These are phyloP conservation scores for Periconia digitata DNA, from an alignment of 2,329 filamentous ascomycete species.

Conservation along the genomic window DNA sequence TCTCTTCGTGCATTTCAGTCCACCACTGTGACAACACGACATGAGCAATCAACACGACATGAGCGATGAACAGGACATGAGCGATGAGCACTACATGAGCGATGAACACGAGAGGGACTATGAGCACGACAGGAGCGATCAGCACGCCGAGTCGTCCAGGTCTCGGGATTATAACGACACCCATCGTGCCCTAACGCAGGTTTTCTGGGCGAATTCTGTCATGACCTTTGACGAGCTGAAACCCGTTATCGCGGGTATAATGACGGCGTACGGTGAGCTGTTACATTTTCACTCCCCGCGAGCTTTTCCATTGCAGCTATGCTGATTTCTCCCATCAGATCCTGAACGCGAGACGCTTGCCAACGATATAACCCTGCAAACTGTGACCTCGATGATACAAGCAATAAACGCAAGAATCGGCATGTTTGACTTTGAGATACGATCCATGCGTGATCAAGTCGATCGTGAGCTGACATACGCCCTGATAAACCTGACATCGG, in stretches of 20 bases:
- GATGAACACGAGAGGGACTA: too few species aligned
- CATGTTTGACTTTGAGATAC: conserved; percentile 84
- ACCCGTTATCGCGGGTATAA: conserved; percentile 73
- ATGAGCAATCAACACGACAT: background rate
- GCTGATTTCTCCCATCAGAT: conserved; percentile 19
- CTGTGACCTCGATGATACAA: conserved; percentile 69
- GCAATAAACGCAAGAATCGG: conserved; percentile 72
- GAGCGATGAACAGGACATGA: too few species aligned
- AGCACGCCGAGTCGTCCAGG: conserved; percentile 16
- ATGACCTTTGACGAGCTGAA: conserved; percentile 75
- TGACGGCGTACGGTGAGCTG: conserved; percentile 58
- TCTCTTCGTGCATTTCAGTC: background rate
- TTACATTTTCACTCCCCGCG: background rate
- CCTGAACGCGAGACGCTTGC: conserved; percentile 52
- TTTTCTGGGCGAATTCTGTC: conserved; percentile 75
- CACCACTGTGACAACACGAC: background rate
- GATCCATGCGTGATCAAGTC: conserved; percentile 69
- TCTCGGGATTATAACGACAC: conserved; percentile 49
- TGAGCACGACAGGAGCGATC: conserved; percentile 2
- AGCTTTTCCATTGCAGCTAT: background rate
- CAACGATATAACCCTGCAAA: conserved; percentile 67
- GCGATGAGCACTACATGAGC: too few species aligned
- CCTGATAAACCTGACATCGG: conserved; percentile 84
- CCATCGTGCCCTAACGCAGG: conserved; percentile 89
- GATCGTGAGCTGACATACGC: conserved; percentile 71